phyloP scores from a whole-genome alignment of 202 grass and related monocot genomes.

The Eragrostis tef region DNA sequence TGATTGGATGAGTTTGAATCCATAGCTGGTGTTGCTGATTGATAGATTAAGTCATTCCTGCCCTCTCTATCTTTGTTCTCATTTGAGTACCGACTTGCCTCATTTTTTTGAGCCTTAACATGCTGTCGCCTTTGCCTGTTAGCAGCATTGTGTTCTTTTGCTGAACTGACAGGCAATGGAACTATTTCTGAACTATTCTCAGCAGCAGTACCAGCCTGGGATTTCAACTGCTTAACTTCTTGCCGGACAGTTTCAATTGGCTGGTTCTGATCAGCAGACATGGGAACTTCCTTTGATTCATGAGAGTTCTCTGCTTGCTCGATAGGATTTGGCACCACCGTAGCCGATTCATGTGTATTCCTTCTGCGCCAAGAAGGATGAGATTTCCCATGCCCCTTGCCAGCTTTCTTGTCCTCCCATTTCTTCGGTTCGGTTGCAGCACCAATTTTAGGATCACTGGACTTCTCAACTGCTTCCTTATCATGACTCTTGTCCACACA shows the following conservation, averaged over 20 bases:
- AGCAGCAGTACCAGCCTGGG: conserved; percentile 35
- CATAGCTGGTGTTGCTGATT: conserved; percentile 16
- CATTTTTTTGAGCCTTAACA: conserved; percentile 60
- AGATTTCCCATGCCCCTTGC: conserved; percentile 60
- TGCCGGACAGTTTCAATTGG: conserved; percentile 43
- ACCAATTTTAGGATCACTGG: conserved; percentile 55
- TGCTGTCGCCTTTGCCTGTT: conserved; percentile 62
- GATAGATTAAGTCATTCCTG: conserved; percentile 47
- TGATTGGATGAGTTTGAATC: conserved; percentile 50
- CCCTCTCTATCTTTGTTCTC: conserved; percentile 50
- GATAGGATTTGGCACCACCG: conserved; percentile 47
- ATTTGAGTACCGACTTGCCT: conserved; percentile 49
- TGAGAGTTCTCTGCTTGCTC: conserved; percentile 43
- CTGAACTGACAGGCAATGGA: conserved; percentile 33
- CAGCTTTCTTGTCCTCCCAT: conserved; percentile 70
- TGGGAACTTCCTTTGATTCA: conserved; percentile 47
- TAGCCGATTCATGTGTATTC: conserved; percentile 65
- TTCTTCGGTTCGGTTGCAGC: conserved; percentile 52
- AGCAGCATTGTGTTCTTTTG: conserved; percentile 55
- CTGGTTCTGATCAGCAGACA: conserved; percentile 35
- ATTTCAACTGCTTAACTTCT: conserved; percentile 44
- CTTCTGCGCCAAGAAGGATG: conserved; percentile 93
- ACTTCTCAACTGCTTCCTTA: conserved; percentile 49
- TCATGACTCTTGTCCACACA: conserved; percentile 43
- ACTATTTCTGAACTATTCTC: conserved; percentile 48